Percentiles rank a stretch among this genome's conserved stretches.
Conservation (phyloP, 495 filamentous ascomycete genomes). For the Lophiostoma macrostomum region DNA sequence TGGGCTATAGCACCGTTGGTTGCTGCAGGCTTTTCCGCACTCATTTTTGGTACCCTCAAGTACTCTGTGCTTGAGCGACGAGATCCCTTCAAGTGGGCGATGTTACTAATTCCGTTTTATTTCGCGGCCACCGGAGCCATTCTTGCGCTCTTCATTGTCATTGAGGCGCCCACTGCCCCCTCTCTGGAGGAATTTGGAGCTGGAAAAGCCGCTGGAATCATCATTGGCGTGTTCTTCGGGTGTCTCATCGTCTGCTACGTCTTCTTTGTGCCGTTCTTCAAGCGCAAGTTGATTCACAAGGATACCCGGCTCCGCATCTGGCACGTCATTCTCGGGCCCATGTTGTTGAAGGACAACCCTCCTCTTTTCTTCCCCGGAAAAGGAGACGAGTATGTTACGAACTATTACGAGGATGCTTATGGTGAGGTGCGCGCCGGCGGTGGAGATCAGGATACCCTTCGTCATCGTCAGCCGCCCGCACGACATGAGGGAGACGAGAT, state of each 20-base stretch:
- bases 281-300: slow-evolving; percentile 54
- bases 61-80: slow-evolving; percentile 58
- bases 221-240: slow-evolving; percentile 57
- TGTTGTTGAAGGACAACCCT: slow-evolving; percentile 44
- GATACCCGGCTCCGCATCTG: slow-evolving; percentile 58
- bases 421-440: slow-evolving; percentile 32
- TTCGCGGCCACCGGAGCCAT: slow-evolving; percentile 59
- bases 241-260: slow-evolving; percentile 50
- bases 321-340: slow-evolving; percentile 56
- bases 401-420: slow-evolving; percentile 50
- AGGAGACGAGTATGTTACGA: slow-evolving; percentile 42
- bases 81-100: slow-evolving; percentile 45
- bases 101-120: slow-evolving; percentile 59
- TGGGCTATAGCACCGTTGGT: slow-evolving; percentile 63
- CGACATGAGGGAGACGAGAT: background rate
- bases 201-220: slow-evolving; percentile 53
- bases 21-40: slow-evolving; percentile 55
- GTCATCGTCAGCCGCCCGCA: background rate
- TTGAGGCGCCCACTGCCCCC: slow-evolving; percentile 49
- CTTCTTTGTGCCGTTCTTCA: slow-evolving; percentile 63
- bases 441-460: slow-evolving; percentile 17
- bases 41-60: slow-evolving; percentile 64
- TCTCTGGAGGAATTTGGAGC: slow-evolving; percentile 50
- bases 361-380: slow-evolving; percentile 30
- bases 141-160: slow-evolving; percentile 62